Base-by-base conservation (phyloP, 805 yeast genomes). In the Sungouiozyma intestinalis region DNA sequence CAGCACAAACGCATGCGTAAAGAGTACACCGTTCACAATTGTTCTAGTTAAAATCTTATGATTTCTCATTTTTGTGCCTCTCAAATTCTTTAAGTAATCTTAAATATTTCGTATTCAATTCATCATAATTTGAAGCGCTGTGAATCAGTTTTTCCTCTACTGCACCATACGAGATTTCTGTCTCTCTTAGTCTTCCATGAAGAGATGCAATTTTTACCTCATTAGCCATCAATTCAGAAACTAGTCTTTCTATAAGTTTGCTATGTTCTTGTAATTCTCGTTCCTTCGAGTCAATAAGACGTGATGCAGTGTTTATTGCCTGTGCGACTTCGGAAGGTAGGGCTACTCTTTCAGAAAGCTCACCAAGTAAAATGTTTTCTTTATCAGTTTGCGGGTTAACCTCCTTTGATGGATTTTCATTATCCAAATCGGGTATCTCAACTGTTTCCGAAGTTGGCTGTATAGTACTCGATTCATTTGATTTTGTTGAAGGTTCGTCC, bases 161-260 rank as follows among this genome's bases (percentile, higher is more conserved):
- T 7, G 11, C 11, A 11, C 29, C 11, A 24, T 24, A 24, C 6
- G 29, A 24, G 9, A 24, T 17, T 14, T 40, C 34, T n/a, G 35
- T 37, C 8, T 40, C 38, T 27, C 16, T 20, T 36, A 49, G 43
- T 33, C 40, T 46, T 16, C 57, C 55, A 21, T 41, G 37, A 16
- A 53, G 29, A 11, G 51, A 39, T 1, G 58, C 47, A 7, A 54
- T 17, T 37, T 48, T 46, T 16, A 51, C 33, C 35, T 55, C 56
- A 37, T 53, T 48, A 19, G 46, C 39, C 43, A 54, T 46, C n/a
- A 53, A 37, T 33, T 53, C 55, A 21, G 41, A 38, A 2, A 54
- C 38, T 42, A 55, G 41, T 13, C 21, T 16, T 3, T n/a, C 16
- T 8, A 36, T 16, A 7, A 38, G 41, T 5, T 24, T 6, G 11